Evolutionary conservation across 2,329 filamentous ascomycete species (phyloP).

Genomic region (Lasiodiplodia sp.): DNA sequence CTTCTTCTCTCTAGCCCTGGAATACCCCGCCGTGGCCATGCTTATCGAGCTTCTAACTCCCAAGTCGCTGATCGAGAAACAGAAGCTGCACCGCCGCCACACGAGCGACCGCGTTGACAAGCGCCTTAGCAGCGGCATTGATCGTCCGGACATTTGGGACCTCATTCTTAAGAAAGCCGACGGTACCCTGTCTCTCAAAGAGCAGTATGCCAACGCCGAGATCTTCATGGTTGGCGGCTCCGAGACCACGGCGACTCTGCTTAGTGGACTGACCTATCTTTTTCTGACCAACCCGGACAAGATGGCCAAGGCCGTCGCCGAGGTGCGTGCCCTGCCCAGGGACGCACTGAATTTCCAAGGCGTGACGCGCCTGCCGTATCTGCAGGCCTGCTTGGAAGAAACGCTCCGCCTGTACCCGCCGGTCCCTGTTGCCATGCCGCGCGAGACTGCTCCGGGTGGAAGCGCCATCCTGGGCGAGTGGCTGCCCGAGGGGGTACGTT

Average conservation of each 20-base stretch:
- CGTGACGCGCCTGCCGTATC: slow-evolving; percentile 43
- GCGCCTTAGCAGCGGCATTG: slow-evolving; percentile 34
- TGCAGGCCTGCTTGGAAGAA: slow-evolving; percentile 52
- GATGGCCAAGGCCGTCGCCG: slow-evolving; percentile 39
- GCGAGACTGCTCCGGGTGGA: slow-evolving; percentile 45
- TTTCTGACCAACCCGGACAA: slow-evolving; percentile 39
- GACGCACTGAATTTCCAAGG: slow-evolving; percentile 46
- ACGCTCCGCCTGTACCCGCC: slow-evolving; percentile 53
- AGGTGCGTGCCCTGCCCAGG: slow-evolving; percentile 37
- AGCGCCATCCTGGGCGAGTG: slow-evolving; percentile 46
- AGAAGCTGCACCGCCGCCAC: neutral
- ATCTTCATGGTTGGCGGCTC: slow-evolving; percentile 53
- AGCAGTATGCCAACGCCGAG: slow-evolving; percentile 50
- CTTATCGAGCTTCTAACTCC: neutral
- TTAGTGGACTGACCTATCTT: slow-evolving; percentile 48
- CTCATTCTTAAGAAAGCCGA: slow-evolving; percentile 43
- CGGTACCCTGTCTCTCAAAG: slow-evolving; percentile 36
- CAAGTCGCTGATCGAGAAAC: neutral
- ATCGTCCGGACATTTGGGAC: slow-evolving; percentile 46
- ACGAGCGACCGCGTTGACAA: slow-evolving; percentile 34
- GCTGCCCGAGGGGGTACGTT: slow-evolving; percentile 40
- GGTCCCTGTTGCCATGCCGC: slow-evolving; percentile 43
- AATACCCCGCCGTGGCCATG: neutral
- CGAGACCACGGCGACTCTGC: slow-evolving; percentile 54
- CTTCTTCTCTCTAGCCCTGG: neutral